These are phyloP conservation scores for Tuber magnatum DNA, from an alignment of 495 filamentous ascomycete species.

Conservation along the genomic window DNA sequence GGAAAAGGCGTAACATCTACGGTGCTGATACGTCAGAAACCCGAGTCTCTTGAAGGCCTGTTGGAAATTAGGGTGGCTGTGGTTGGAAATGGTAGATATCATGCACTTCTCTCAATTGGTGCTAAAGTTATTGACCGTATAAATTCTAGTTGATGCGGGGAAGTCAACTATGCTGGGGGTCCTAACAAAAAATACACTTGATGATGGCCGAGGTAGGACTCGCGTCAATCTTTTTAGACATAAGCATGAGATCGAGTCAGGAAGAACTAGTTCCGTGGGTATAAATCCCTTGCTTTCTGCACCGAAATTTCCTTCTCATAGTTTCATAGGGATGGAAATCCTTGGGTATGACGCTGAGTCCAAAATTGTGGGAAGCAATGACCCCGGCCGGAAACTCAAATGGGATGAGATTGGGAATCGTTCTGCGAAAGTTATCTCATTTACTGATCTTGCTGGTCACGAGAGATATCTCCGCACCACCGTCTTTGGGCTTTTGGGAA, in stretches of 20 bases:
- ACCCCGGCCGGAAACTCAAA: conserved; percentile 77
- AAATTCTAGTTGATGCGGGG: conserved; percentile 72
- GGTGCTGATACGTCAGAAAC: conserved; percentile 68
- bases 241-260: conserved; percentile 94
- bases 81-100: conserved; percentile 69
- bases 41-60: conserved; percentile 69
- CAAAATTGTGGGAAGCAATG: conserved; percentile 70
- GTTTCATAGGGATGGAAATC: conserved; percentile 56
- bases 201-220: conserved; percentile 89
- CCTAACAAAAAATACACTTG: conserved; percentile 86
- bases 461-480: conserved; percentile 93
- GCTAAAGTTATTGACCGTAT: conserved; percentile 14
- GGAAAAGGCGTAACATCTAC: conserved; percentile 56
- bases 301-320: conserved; percentile 16
- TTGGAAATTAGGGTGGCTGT: conserved; percentile 97
- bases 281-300: conserved; percentile 44
- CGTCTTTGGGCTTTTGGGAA: conserved; percentile 88
- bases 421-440: conserved; percentile 91
- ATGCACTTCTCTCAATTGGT: not conserved
- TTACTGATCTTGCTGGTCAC: conserved; percentile 92
- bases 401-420: conserved; percentile 98
- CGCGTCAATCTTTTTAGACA: conserved; percentile 95
- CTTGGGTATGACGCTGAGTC: conserved; percentile 93
- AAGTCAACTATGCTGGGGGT: conserved; percentile 97
- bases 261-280: conserved; percentile 89